phyloP scores from a whole-genome alignment of 495 filamentous ascomycete genomes.

The Lasiosphaeria miniovina region DNA sequence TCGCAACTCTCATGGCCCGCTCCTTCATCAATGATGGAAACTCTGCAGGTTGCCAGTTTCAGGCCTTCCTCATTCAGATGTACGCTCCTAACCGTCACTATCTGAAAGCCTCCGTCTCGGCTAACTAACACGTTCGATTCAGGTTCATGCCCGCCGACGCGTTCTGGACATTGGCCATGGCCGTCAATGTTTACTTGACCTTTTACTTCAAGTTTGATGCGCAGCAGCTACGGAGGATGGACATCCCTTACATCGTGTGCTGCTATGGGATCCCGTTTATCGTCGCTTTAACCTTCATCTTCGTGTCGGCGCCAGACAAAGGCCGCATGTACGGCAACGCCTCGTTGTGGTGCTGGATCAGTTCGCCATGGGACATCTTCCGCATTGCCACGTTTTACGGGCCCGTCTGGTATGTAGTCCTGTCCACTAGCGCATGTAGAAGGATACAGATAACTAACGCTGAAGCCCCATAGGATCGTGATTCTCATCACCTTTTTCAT shows the following conservation, averaged over 20 bases:
- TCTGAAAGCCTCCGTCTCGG: neutral
- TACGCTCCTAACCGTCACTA: constrained; percentile 35
- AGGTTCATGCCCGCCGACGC: constrained; percentile 82
- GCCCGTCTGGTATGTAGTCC: constrained; percentile 65
- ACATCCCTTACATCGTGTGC: constrained; percentile 65
- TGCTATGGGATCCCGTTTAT: constrained; percentile 79
- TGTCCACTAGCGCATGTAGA: neutral
- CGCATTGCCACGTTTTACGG: constrained; percentile 79
- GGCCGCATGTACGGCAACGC: constrained; percentile 73
- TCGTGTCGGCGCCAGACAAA: constrained; percentile 48
- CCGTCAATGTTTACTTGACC: constrained; percentile 81
- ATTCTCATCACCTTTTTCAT: constrained; percentile 69
- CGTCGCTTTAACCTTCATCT: constrained; percentile 65
- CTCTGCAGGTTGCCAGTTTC: constrained; percentile 66
- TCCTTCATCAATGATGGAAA: constrained; percentile 47
- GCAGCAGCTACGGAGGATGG: constrained; percentile 61
- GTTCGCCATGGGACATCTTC: constrained; percentile 62
- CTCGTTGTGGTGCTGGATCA: constrained; percentile 82
- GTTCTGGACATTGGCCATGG: constrained; percentile 81
- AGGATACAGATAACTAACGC: neutral
- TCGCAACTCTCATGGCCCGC: constrained; percentile 71
- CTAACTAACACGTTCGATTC: constrained; percentile 6
- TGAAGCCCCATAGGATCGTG: constrained; percentile 46
- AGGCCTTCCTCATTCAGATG: constrained; percentile 72
- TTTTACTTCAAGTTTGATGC: constrained; percentile 77